These are phyloP conservation scores for Gracilariopsis chorda DNA, from an alignment of 23 red algal species.

Conservation along the genomic window DNA sequence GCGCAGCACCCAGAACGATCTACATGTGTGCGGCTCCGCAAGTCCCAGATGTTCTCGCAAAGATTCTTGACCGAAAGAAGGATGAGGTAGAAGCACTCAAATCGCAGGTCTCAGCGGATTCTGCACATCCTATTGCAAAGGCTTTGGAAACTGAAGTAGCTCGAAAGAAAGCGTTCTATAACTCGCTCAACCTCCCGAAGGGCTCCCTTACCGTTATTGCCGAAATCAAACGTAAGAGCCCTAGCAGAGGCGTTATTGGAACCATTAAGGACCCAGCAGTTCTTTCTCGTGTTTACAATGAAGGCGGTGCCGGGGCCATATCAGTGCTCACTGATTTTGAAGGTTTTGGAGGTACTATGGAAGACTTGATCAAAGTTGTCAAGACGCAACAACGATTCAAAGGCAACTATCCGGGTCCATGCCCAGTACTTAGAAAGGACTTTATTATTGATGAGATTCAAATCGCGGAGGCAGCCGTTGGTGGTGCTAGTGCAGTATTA, in stretches of 20 bases:
- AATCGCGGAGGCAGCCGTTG: conserved; percentile 92
- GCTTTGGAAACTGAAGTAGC: background rate
- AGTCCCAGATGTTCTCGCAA: conserved; percentile 82
- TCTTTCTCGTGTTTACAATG: conserved; percentile 80
- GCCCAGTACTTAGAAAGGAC: conserved; percentile 92
- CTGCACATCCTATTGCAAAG: conserved; percentile 63
- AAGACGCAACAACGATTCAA: conserved; percentile 59
- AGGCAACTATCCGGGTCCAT: conserved; percentile 87
- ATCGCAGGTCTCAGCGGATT: conserved; percentile 50
- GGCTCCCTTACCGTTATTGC: conserved; percentile 88
- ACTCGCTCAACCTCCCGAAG: conserved; percentile 51
- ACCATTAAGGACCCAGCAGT: conserved; percentile 68
- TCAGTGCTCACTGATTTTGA: conserved; percentile 92
- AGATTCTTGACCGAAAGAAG: conserved; percentile 88
- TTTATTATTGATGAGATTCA: conserved; percentile 99
- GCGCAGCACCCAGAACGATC: background rate
- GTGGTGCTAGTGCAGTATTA: conserved; percentile 84
- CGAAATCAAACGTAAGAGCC: conserved; percentile 94
- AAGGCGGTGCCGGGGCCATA: conserved; percentile 89
- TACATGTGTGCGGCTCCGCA: background rate
- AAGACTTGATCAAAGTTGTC: conserved; percentile 79
- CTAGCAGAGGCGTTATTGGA: conserved; percentile 79
- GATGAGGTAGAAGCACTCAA: conserved; percentile 72
- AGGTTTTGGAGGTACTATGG: conserved; percentile 91
- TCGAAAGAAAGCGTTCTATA: conserved; percentile 59